Conservation (phyloP, 208 protist species). For the Wallacemonas sp. region DNA sequence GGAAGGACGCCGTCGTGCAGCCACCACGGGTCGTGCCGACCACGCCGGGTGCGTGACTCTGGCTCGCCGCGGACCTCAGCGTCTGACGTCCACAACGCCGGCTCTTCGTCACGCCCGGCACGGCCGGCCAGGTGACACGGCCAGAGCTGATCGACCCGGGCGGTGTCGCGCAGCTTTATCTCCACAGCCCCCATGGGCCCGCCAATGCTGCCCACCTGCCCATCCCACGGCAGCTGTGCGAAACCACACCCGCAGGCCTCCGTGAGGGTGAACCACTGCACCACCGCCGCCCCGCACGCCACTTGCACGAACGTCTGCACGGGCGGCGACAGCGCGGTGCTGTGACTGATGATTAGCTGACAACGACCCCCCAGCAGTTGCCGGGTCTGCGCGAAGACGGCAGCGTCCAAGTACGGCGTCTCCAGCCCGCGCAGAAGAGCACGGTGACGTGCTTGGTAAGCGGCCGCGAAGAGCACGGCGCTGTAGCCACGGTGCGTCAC, state of each 20-base stretch:
- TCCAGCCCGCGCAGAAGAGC: conserved; percentile 59
- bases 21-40: conserved; percentile 13
- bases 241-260: conserved; percentile 50
- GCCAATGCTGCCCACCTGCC: conserved; percentile 29
- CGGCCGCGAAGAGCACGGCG: conserved; percentile 60
- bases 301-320: conserved; percentile 75
- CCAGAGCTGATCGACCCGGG: background rate
- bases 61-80: too few species aligned
- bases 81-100: conserved; percentile 8
- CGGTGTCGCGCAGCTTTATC: conserved; percentile 86
- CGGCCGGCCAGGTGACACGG: conserved; percentile 22
- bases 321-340: conserved; percentile 41
- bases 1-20: conserved; percentile 27
- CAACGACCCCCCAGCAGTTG: conserved; percentile 75
- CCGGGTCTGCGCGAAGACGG: conserved; percentile 71
- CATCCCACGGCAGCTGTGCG: conserved; percentile 30
- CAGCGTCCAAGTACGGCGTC: conserved; percentile 72
- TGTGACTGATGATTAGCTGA: conserved; percentile 49
- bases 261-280: conserved; percentile 47
- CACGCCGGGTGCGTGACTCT: conserved; percentile 30
- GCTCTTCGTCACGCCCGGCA: conserved; percentile 47
- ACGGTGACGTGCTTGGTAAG: conserved; percentile 46
- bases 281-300: conserved; percentile 49
- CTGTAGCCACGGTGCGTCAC: conserved; percentile 32
- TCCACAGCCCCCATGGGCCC: conserved; percentile 50